Base-by-base conservation (phyloP, 768 basidiomycete species). In the Pisolithus tinctorius region DNA sequence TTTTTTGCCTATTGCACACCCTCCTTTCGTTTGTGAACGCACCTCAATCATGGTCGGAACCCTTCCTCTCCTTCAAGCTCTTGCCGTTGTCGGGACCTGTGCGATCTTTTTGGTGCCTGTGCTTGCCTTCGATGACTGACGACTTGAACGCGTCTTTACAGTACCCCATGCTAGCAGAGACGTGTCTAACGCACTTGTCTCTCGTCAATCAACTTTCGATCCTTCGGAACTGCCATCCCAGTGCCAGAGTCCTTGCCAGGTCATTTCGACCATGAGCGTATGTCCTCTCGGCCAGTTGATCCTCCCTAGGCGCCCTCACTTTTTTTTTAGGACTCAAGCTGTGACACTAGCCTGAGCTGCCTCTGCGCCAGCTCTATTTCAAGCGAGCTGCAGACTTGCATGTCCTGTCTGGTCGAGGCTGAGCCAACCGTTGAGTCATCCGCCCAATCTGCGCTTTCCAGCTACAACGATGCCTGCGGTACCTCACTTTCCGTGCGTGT, bases 181-280 rank as follows among this genome's bases (percentile, higher is more conserved):
- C 23, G 17, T 23, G 27, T 37, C 52, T 14, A 55, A 48, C 14
- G 49, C 46, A 9, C 62, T 64, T 17, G 56, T 29, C n/a, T 52
- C 20, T 42, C 63, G 62, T n/a, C 64, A 66, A 34, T 14, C 34
- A 27, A n/a, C 41, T 11, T 16, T 55, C 11, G 23, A 50, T 11
- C 20, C 56, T 9, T 47, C 34, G 9, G 13, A 29, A 4, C 50
- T 60, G 25, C 64, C 62, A 4, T 1, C 55, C 8, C 37, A 45
- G 36, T 64, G 63, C 48, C 62, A 64, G 49, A 49, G 38, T 13
- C 17, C 60, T 2, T 64, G 62, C 36, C 14, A 54, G 27, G 60
- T 62, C n/a, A 1, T 66, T 14, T 47, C 52, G 26, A 55, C 52
- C 10, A 50, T 64, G 40, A 27, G 13, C 8, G 64, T 64, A 45